Percentiles rank a stretch among this genome's conserved stretches.
Conservation (phyloP, 2,329 filamentous ascomycete genomes). For the Aureobasidium subglaciale region DNA sequence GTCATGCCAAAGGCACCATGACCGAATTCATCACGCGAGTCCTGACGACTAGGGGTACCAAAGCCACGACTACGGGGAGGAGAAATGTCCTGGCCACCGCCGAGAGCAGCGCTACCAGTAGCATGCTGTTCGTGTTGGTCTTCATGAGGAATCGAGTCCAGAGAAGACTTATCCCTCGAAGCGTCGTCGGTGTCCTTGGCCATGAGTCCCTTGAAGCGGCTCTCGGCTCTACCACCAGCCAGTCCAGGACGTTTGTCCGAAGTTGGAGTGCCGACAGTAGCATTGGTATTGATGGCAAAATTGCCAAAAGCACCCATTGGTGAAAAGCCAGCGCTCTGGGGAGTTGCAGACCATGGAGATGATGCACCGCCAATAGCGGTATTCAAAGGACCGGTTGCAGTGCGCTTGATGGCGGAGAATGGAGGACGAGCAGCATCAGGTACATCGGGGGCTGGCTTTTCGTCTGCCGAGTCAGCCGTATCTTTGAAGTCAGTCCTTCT, state of each 20-base stretch:
- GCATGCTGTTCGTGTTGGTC: constrained; percentile 57
- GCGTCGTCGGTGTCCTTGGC: constrained; percentile 68
- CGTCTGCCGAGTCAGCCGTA: constrained; percentile 27
- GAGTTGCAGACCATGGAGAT: constrained; percentile 54
- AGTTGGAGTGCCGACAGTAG: constrained; percentile 42
- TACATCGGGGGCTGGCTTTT: constrained; percentile 30
- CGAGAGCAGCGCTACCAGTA: constrained; percentile 65
- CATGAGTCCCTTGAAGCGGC: constrained; percentile 78
- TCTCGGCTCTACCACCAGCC: constrained; percentile 64
- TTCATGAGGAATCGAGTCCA: constrained; percentile 44
- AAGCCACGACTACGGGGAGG: constrained; percentile 38
- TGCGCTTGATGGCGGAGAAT: constrained; percentile 51
- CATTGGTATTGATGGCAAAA: constrained; percentile 60
- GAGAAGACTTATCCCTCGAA: constrained; percentile 50
- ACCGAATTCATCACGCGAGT: constrained; percentile 50
- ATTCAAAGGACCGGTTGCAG: constrained; percentile 47
- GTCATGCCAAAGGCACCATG: constrained; percentile 57
- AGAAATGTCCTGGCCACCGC: constrained; percentile 66
- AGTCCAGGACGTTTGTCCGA: constrained; percentile 66
- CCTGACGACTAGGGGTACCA: constrained; percentile 40
- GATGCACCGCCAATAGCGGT: constrained; percentile 41
- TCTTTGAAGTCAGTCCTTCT: constrained; percentile 58
- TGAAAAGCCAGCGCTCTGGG: constrained; percentile 56
- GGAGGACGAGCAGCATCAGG: constrained; percentile 30
- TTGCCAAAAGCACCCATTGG: constrained; percentile 84